These are phyloP conservation scores for Dactylella cylindrospora DNA, from an alignment of 2,329 filamentous ascomycete genomes.

Conservation along the genomic window DNA sequence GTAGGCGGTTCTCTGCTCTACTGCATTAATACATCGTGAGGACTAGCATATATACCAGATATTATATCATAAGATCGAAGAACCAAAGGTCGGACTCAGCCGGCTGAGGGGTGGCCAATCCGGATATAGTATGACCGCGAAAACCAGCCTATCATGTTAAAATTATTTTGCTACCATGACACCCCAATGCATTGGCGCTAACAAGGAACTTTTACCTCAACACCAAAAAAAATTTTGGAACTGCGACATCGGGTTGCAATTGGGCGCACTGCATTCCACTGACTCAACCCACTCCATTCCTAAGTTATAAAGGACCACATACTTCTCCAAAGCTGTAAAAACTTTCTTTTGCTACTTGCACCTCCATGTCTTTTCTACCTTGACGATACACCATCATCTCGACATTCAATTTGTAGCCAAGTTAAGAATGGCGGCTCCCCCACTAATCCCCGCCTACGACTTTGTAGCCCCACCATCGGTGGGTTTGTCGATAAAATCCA, in stretches of 20 bases:
- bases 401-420: conserved; percentile 7
- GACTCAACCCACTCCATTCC: conserved; percentile 13
- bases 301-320: conserved; percentile 2
- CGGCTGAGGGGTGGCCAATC: no score
- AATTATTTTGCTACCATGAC: no score
- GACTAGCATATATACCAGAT: no score
- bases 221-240: conserved; percentile 42
- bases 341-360: not conserved
- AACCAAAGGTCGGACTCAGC: no score
- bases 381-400: conserved; percentile 4
- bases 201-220: no score
- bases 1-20: no score
- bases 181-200: no score
- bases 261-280: conserved; percentile 5
- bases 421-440: conserved; percentile 52
- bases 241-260: conserved; percentile 42
- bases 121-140: no score
- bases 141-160: no score
- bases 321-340: conserved; percentile 2
- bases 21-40: no score
- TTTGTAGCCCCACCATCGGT: conserved; percentile 54
- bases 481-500: conserved; percentile 58
- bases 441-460: conserved; percentile 58
- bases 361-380: conserved; percentile 2
- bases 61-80: no score